phyloP scores from a whole-genome alignment of 208 protist species.

The Crithidia sp. region DNA sequence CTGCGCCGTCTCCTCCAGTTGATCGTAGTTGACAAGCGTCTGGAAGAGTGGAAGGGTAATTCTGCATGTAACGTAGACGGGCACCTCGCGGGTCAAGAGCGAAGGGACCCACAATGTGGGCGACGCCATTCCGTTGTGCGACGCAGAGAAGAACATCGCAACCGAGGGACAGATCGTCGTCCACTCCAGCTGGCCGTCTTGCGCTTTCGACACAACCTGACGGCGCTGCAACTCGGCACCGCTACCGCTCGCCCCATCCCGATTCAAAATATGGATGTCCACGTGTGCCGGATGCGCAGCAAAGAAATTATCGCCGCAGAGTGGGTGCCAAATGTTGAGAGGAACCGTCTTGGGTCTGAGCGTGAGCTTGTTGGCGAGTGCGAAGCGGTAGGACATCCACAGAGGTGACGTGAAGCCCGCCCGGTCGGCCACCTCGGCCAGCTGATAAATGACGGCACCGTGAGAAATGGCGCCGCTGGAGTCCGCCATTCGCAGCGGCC shows the following conservation, averaged over 20 bases:
- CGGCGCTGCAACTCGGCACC: neutral
- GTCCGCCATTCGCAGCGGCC: neutral
- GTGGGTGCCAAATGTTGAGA: constrained; percentile 22
- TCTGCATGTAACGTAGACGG: neutral
- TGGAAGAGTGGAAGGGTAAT: neutral
- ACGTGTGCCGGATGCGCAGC: constrained; percentile 4
- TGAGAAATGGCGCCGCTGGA: constrained; percentile 3
- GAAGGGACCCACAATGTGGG: neutral
- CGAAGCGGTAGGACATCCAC: constrained; percentile 6
- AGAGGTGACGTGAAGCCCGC: neutral
- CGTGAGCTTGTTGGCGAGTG: neutral
- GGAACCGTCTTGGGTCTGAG: constrained; percentile 11
- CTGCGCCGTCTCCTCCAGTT: neutral
- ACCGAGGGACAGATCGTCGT: constrained; percentile 7
- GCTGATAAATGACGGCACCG: constrained; percentile 6
- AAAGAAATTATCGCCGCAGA: constrained; percentile 17
- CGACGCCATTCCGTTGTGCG: neutral
- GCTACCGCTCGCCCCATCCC: neutral
- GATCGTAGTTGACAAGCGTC: constrained; percentile 6
- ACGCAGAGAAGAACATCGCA: neutral
- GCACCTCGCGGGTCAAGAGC: neutral
- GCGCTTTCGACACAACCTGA: neutral
- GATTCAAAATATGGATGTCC: neutral
- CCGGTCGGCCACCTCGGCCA: neutral
- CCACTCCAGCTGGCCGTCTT: neutral